Base-by-base conservation (phyloP, 1,284 basidiomycete species). In the Somion occarium region DNA sequence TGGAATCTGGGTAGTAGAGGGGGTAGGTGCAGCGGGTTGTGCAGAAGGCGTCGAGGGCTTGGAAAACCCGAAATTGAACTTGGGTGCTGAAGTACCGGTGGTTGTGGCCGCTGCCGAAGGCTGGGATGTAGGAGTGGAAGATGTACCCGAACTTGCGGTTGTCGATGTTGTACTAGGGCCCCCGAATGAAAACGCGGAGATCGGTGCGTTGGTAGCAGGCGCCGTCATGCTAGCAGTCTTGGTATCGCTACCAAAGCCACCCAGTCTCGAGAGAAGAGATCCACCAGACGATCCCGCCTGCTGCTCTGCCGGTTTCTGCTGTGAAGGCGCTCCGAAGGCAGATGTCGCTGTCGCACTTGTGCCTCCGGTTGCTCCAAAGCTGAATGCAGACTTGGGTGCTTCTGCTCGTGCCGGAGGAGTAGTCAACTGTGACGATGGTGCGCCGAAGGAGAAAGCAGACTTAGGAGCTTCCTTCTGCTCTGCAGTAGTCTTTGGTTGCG, bases 11-110 rank as follows among this genome's bases (percentile, higher is more conserved):
- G 39, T 20, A n/a, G 56, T 15, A 25, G 52, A 15, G 12, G 55
- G 23, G 27, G 27, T 22, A 30, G 52, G 26, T 11, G 46, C 45
- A 2, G 55, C 49, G 3, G 51, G 41, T 13, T 56, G 54, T 3
- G 59, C 39, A 39, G 52, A 38, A 0, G 53, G 50, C 20, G 49
- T 34, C 15, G 53, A 22, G 20, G 57, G 19, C 13, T 51, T 46
- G 1, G 57, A 5, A 23, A 64, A 44, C 4, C 63, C 64, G 41
- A 70, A 70, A 44, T 56, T 64, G 59, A 70, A 70, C 51, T 67
- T 67, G 34, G 49, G 49, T 1, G 58, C 52, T 44, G 60, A 57
- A 4, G 57, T 46, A 3, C 58, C 41, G 12, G 58, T 44, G 19
- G 50, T 19, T 30, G 52, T 27, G 18, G 52, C 45, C 22, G 44